Conservation (phyloP, 2,329 filamentous ascomycete genomes). For the Botrytis porri region DNA sequence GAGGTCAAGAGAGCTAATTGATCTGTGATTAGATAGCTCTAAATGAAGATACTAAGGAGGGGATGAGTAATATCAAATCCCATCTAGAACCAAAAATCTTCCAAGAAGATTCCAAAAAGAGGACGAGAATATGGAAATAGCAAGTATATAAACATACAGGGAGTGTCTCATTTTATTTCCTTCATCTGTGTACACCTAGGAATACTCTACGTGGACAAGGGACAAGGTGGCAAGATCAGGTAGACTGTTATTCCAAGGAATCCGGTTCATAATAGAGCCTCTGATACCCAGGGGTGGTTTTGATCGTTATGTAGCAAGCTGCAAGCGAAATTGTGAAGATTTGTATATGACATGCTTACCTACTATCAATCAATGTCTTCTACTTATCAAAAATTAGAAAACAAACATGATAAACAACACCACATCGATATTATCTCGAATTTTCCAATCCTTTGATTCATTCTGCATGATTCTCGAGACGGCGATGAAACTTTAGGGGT, state of each 20-base stretch:
- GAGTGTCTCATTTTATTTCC: too few species aligned
- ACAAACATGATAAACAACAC: accelerated
- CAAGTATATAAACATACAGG: too few species aligned
- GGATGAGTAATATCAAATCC: too few species aligned
- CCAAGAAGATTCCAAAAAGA: too few species aligned
- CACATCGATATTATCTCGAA: accelerated
- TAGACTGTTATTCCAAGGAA: neutral
- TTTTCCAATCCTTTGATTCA: neutral
- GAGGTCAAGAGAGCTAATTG: too few species aligned
- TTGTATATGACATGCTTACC: neutral
- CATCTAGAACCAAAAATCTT: too few species aligned
- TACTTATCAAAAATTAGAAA: neutral
- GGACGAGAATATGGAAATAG: too few species aligned
- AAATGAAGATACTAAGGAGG: too few species aligned
- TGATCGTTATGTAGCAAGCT: neutral
- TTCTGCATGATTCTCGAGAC: neutral
- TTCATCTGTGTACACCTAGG: too few species aligned
- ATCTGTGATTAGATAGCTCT: too few species aligned
- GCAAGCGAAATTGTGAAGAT: neutral
- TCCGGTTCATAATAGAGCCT: neutral
- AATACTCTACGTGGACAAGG: too few species aligned
- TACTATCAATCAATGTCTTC: too few species aligned
- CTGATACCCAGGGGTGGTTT: neutral
- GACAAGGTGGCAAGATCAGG: accelerated
- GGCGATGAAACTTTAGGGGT: neutral